Base-by-base conservation (phyloP, 768 basidiomycete species). In the Termitomyces sp. region DNA sequence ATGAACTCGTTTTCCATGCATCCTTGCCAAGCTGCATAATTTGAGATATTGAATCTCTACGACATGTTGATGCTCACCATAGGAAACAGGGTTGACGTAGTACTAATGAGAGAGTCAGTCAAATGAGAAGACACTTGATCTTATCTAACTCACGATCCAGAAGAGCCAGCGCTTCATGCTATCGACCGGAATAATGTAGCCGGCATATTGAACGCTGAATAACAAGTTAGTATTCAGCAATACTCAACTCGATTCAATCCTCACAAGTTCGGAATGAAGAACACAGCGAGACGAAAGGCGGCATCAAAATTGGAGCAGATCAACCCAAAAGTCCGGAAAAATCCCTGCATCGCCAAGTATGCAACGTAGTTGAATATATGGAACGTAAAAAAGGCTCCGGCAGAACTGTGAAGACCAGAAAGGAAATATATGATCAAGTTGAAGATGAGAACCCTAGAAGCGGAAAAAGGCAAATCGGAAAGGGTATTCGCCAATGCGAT, bases 1-100 rank as follows among this genome's bases (percentile, higher is more conserved):
- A 77, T 82, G 71, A 94, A 93, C 68, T 96, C 93, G 68, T 94
- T 94, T 70, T 88, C 85, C 85, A 95, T 88, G 38, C 81, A 74
- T 2, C 83, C 85, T 62, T 88, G 82, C 80, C 89, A 94, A 0
- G 83, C 85, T 85, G 56, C 24, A 55, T 8, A 44, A 54, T 40
- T 51, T 48, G 40, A 52, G 41, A 16, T 44, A 26, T 35, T 6
- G 18, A 10, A 24, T 14, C 22, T 11, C 26, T 3, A 59, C 7
- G 40, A 50, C 2, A 2, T 16, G 5, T 7, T 20, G 20, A 24
- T 10, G 43, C 74, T 56, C 66, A 83, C 81, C 85, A 72, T 90
- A 93, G 1, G 82, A 72, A 52, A 94, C 71, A 0, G 93, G 93
- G 65, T 94, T 87, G 59, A 92, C 67, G 69, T 93, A 93, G 73